phyloP scores from a whole-genome alignment of 2,329 filamentous ascomycete species.

The Fusarium xyrophilum region DNA sequence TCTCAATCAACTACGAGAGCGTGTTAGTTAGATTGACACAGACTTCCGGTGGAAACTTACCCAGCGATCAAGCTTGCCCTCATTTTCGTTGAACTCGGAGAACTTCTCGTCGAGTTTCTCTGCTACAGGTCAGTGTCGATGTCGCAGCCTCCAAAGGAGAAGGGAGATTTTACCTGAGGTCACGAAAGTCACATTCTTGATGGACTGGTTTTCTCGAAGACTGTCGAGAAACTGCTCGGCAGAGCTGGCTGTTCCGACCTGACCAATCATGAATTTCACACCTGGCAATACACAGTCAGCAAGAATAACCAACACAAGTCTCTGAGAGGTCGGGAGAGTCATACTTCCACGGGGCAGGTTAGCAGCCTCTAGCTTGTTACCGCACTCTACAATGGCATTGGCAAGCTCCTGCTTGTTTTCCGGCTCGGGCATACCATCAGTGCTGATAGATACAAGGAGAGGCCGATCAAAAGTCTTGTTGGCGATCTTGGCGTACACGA shows the following conservation, averaged over 20 bases:
- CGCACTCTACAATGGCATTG: background rate
- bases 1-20: background rate
- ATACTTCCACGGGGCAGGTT: background rate
- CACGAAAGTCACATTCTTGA: background rate
- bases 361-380: background rate
- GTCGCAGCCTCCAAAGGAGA: background rate
- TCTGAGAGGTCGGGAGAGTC: no score
- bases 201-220: background rate
- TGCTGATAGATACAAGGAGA: background rate
- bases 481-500: background rate
- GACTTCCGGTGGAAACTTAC: background rate
- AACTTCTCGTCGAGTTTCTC: background rate
- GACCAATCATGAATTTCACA: background rate
- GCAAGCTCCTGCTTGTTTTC: background rate
- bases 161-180: background rate
- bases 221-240: background rate
- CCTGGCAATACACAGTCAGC: background rate
- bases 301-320: no score
- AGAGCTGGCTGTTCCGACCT: background rate
- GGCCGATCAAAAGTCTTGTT: background rate
- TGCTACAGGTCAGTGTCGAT: background rate
- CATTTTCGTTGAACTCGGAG: background rate
- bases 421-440: background rate
- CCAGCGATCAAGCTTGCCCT: background rate
- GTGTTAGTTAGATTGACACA: background rate